A percentile compares a stretch with the other conserved stretches of the same genome.
These are phyloP conservation scores for Ascochyta pisi DNA, from an alignment of 2,329 filamentous ascomycete genomes.

Conservation along the genomic window DNA sequence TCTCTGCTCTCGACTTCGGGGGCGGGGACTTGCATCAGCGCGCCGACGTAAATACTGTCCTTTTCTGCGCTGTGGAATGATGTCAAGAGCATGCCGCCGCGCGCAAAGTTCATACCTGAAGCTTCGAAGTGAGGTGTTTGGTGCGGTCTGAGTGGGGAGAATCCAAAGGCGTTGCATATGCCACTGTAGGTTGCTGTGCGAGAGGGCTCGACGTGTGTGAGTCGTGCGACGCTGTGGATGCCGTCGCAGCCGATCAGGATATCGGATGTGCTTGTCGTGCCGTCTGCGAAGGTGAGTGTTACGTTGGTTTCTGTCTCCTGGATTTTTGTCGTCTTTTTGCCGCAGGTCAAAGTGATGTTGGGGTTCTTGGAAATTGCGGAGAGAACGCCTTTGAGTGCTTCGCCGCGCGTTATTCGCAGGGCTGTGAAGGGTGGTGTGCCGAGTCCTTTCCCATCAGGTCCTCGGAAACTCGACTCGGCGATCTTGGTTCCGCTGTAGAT, in stretches of 20 bases:
- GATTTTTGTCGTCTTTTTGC: slow-evolving; percentile 52
- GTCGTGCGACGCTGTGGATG: slow-evolving; percentile 54
- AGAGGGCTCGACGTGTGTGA: slow-evolving; percentile 54
- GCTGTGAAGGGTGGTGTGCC: slow-evolving; percentile 55
- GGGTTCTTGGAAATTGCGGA: slow-evolving; percentile 49
- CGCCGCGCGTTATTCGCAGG: slow-evolving; percentile 53
- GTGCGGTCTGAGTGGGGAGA: slow-evolving; percentile 39
- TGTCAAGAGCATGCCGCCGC: slow-evolving; percentile 54
- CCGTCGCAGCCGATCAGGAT: slow-evolving; percentile 64
- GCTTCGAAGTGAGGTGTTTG: slow-evolving; percentile 44
- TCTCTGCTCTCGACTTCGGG: slow-evolving; percentile 48
- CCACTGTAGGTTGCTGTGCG: slow-evolving; percentile 53
- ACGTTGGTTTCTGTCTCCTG: slow-evolving; percentile 51
- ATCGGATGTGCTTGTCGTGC: slow-evolving; percentile 54
- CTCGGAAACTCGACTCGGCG: slow-evolving; percentile 52
- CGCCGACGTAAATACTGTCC: slow-evolving; percentile 54
- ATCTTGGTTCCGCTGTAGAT: slow-evolving; percentile 52
- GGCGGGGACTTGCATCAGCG: slow-evolving; percentile 54
- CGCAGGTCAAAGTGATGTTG: slow-evolving; percentile 53
- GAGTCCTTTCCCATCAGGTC: slow-evolving; percentile 52
- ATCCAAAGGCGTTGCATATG: slow-evolving; percentile 57
- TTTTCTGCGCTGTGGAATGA: slow-evolving; percentile 48
- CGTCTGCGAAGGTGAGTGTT: slow-evolving; percentile 56
- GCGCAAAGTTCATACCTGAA: slow-evolving; percentile 55
- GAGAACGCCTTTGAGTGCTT: slow-evolving; percentile 53